Percentiles rank a stretch among this genome's conserved stretches.
These are phyloP conservation scores for Arabis hirsuta DNA, from an alignment of 345 rosid genomes.

Conservation along the genomic window DNA sequence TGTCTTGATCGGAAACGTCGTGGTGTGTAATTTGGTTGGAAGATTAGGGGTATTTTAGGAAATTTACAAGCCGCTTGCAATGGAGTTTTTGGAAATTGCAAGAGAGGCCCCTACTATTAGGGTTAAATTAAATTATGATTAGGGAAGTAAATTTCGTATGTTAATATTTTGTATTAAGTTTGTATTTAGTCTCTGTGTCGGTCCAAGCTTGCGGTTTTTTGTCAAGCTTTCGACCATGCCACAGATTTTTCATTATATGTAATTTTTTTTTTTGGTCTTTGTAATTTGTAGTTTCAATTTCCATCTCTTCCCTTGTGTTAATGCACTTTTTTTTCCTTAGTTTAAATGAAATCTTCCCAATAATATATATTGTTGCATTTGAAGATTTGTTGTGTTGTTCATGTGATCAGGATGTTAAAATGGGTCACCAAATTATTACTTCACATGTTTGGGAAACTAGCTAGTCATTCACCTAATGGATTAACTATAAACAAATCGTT, in stretches of 20 bases:
- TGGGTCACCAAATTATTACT: too few species aligned
- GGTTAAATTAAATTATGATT: slow-evolving; percentile 14
- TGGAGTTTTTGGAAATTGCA: slow-evolving; percentile 54
- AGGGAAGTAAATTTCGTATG: slow-evolving; percentile 4
- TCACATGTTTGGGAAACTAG: too few species aligned
- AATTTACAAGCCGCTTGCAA: slow-evolving; percentile 40
- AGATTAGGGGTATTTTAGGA: slow-evolving; percentile 38
- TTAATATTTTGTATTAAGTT: slow-evolving; percentile 31
- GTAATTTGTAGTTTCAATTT: slow-evolving; percentile 18
- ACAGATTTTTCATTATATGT: slow-evolving; percentile 33
- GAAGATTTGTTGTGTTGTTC: too few species aligned
- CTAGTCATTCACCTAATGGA: too few species aligned
- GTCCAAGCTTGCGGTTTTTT: slow-evolving; percentile 51
- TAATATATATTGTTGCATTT: not conserved
- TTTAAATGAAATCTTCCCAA: not conserved
- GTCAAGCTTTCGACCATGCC: slow-evolving; percentile 47
- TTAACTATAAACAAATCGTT: too few species aligned
- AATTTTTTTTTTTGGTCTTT: not conserved
- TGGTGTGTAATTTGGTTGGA: not conserved
- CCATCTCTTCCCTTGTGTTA: not conserved
- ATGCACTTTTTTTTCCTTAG: slow-evolving; percentile 27
- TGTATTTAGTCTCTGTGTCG: slow-evolving; percentile 36
- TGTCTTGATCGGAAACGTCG: slow-evolving; percentile 23
- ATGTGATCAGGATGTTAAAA: too few species aligned
- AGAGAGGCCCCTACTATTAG: not conserved